Evolutionary conservation across 2,329 filamentous ascomycete genomes (phyloP), one percentile per base, ranked within the genome.

Genomic region (Fusarium sp.): DNA sequence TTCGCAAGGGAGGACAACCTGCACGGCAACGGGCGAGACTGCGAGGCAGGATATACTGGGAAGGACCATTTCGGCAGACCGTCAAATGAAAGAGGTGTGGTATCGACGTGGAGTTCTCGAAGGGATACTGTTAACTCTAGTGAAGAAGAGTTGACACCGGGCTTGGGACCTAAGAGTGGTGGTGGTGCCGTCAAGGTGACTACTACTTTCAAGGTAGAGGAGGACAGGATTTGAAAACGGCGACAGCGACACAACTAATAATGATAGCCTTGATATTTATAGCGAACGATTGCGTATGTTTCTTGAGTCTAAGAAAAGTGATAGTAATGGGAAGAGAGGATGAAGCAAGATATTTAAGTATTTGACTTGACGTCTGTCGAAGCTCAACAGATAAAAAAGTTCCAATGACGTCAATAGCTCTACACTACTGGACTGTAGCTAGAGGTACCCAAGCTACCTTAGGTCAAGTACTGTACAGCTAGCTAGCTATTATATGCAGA

Each of bases 1-100:
- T 77, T 77, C 64, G 59, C 73, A 66, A 41, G 69, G 41, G 63
- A 74, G 43, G 73, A 75, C 41, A 66, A 76, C 37, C 45, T 63
- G 51, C 20, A 71, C 45, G 43, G 66, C 63, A n/a, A 69, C 69
- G 48, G 68, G 63, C 46, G 65, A 62, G 61, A 66, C 56, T 41
- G 68, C 58, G 58, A 72, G 51, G 58, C 59, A 71, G 55, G 60
- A 57, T 60, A 73, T 53, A 49, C 59, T 61, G 55, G 70, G 63
- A 48, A 65, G 56, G 20, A 61, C 65, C 64, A 71, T 69, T 66
- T 63, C 1, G 37, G 60, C 3, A 51, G 67, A 11, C 46, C 55
- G 46, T 65, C 64, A 23, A 59, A 42, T 9, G 69, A 73, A 13
- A 73, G 72, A 21, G 46, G 34, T 2, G 43, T 53, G 12, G 49